Conservation (phyloP, 2,329 filamentous ascomycete species). For the Colletotrichum spaethianum region DNA sequence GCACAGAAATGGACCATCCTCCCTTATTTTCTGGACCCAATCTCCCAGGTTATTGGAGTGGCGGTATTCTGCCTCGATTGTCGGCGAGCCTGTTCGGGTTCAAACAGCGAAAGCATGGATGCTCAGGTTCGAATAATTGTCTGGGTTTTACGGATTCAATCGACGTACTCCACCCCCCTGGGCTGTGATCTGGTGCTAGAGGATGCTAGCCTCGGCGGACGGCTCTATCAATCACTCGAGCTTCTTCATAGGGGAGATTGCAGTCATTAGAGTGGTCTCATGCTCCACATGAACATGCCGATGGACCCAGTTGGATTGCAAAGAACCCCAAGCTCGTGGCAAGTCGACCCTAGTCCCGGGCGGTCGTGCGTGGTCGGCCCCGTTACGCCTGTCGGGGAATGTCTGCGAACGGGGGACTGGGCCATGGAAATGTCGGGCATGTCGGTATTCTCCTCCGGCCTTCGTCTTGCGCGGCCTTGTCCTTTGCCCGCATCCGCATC, state of each 20-base stretch:
- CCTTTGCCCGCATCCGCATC: not conserved
- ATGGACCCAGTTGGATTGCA: slow-evolving; percentile 25
- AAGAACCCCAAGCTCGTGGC: slow-evolving; percentile 33
- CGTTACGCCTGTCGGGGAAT: slow-evolving; percentile 37
- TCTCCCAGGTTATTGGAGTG: not conserved
- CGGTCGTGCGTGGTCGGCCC: slow-evolving; percentile 24
- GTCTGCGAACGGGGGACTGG: slow-evolving; percentile 25
- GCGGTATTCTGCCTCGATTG: not conserved
- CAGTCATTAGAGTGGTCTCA: slow-evolving; percentile 24
- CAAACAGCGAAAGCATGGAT: not conserved
- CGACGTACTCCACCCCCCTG: not conserved
- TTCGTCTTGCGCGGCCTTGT: slow-evolving; percentile 9
- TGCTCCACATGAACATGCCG: slow-evolving; percentile 22
- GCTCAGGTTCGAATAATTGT: not conserved
- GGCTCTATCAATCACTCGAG: not conserved
- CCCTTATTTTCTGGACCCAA: not conserved
- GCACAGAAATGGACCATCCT: not conserved
- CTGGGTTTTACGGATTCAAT: not conserved
- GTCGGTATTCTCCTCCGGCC: slow-evolving; percentile 36
- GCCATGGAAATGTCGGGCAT: slow-evolving; percentile 23
- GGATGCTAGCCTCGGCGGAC: slow-evolving; percentile 1
- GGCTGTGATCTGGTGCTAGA: not conserved
- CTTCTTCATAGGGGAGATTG: slow-evolving; percentile 20
- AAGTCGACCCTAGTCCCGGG: slow-evolving; percentile 23
- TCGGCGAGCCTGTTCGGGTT: slow-evolving; percentile 8